phyloP scores from a whole-genome alignment of 257 asterid species.

The Ehretia macrophylla region DNA sequence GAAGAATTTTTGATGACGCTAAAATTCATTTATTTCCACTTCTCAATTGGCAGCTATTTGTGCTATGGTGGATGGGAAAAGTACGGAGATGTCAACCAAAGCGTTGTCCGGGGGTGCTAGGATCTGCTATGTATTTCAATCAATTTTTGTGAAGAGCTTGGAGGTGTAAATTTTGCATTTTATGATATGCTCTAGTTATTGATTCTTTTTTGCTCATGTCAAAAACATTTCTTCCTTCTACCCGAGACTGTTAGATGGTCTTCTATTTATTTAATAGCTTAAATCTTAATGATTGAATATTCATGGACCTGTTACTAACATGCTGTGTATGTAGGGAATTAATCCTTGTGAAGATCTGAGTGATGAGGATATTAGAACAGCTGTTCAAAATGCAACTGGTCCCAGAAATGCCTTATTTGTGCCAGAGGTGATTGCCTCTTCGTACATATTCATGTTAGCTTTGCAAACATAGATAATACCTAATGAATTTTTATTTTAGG shows the following conservation, averaged over 20 bases:
- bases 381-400: slow-evolving; percentile 79
- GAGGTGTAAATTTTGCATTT: slow-evolving; percentile 52
- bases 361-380: slow-evolving; percentile 67
- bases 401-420: slow-evolving; percentile 65
- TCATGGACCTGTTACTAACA: slow-evolving; percentile 1
- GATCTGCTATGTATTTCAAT: slow-evolving; percentile 72
- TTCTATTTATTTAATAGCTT: background rate
- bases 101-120: slow-evolving; percentile 88
- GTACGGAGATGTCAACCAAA: slow-evolving; percentile 66
- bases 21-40: background rate
- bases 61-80: slow-evolving; percentile 76
- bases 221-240: background rate
- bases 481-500: slow-evolving; percentile 27
- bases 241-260: background rate
- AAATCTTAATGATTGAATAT: background rate
- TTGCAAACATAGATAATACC: background rate
- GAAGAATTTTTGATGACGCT: too few relatives aligned
- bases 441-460: background rate
- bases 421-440: slow-evolving; percentile 54
- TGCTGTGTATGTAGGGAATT: slow-evolving; percentile 48
- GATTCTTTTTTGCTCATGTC: slow-evolving; percentile 6
- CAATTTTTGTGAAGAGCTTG: slow-evolving; percentile 63
- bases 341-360: slow-evolving; percentile 82
- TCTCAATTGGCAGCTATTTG: slow-evolving; percentile 54
- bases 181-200: slow-evolving; percentile 13